Percentiles rank a stretch among this genome's conserved stretches.
Evolutionary conservation across 1,284 basidiomycete species (phyloP).

Genomic region (Marasmius fiardii): DNA sequence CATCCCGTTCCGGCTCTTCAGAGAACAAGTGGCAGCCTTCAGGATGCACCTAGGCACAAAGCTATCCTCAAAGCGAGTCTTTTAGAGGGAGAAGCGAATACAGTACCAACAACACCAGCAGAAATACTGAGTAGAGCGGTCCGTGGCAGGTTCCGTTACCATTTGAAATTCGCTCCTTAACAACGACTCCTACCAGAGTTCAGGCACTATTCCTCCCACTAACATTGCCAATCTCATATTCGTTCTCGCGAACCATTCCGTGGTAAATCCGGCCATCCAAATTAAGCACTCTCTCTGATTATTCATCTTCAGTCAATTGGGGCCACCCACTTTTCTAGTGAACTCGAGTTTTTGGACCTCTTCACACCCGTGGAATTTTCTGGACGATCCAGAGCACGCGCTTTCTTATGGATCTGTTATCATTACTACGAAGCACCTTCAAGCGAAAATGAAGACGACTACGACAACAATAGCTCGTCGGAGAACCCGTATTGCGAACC

Average conservation of each 20-base stretch:
- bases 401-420: conserved; percentile 63
- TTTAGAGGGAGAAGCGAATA: conserved; percentile 38
- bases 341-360: conserved; percentile 61
- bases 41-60: conserved; percentile 81
- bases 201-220: conserved; percentile 52
- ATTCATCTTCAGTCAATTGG: conserved; percentile 43
- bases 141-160: conserved; percentile 21
- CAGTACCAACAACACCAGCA: conserved; percentile 41
- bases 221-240: conserved; percentile 62
- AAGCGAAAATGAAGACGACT: conserved; percentile 32
- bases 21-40: conserved; percentile 70
- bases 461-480: conserved; percentile 29
- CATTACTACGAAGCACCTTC: conserved; percentile 50
- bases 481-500: conserved; percentile 58
- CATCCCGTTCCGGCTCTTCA: conserved; percentile 83
- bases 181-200: conserved; percentile 32
- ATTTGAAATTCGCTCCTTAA: conserved; percentile 14
- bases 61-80: conserved; percentile 57
- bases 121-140: conserved; percentile 46
- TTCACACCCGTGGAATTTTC: conserved; percentile 61
- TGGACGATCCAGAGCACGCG: conserved; percentile 59
- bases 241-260: conserved; percentile 52
- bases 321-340: conserved; percentile 51
- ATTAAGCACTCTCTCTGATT: conserved; percentile 13
- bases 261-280: conserved; percentile 28